Conservation (phyloP, 306 rosid genomes). For the Quercus dentata region DNA sequence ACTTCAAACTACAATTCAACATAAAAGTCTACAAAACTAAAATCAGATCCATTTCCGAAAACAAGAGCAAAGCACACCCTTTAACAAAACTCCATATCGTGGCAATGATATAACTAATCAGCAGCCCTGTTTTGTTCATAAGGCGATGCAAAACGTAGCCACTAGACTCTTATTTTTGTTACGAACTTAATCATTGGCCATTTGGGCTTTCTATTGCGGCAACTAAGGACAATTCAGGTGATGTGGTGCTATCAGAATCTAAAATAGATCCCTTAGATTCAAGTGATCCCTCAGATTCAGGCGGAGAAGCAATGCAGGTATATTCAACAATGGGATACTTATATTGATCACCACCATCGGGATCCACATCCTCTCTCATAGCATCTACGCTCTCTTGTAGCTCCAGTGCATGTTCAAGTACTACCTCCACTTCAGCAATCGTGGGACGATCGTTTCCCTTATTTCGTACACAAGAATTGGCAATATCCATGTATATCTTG, state of each 20-base stretch:
- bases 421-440: constrained; percentile 34
- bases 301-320: too few species aligned
- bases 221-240: too few species aligned
- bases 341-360: too few species aligned
- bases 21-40: background rate
- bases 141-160: constrained; percentile 37
- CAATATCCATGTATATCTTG: background rate
- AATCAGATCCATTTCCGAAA: background rate
- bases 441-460: constrained; percentile 14
- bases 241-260: too few species aligned
- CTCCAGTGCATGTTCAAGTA: constrained; percentile 28
- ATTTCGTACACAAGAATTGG: background rate
- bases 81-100: constrained; percentile 32
- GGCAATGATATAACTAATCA: constrained; percentile 60
- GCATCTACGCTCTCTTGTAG: constrained; percentile 10
- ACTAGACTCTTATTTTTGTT: constrained; percentile 28
- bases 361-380: too few species aligned
- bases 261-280: too few species aligned
- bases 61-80: background rate
- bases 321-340: too few species aligned
- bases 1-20: background rate
- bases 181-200: background rate
- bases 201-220: too few species aligned
- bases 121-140: constrained; percentile 43
- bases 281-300: too few species aligned